Percentiles rank a stretch among this genome's conserved stretches.
Evolutionary conservation across 2,329 filamentous ascomycete species (phyloP).

Genomic region (Colletotrichum aenigma): DNA sequence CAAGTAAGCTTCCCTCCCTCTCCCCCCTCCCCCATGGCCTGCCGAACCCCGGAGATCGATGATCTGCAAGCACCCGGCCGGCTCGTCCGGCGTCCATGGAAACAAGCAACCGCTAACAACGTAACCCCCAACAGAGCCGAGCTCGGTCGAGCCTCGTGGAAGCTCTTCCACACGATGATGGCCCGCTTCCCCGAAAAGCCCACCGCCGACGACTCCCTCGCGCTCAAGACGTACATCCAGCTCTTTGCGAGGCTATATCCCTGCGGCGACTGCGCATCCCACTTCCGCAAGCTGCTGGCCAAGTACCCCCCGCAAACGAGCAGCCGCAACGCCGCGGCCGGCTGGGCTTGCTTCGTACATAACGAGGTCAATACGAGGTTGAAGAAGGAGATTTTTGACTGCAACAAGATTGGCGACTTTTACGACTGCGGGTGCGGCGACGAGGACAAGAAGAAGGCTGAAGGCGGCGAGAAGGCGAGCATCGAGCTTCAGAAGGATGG

Average conservation of each 20-base stretch:
- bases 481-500: constrained; percentile 15
- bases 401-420: constrained; percentile 70
- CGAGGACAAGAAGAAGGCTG: constrained; percentile 53
- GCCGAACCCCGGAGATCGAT: not conserved
- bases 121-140: constrained; percentile 52
- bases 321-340: constrained; percentile 66
- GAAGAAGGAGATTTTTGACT: constrained; percentile 67
- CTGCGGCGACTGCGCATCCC: constrained; percentile 71
- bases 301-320: constrained; percentile 70
- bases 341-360: constrained; percentile 72
- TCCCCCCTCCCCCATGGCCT: not conserved
- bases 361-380: constrained; percentile 71
- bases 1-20: constrained; percentile 57
- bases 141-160: constrained; percentile 72
- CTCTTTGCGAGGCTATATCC: constrained; percentile 73
- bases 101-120: constrained; percentile 4
- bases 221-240: constrained; percentile 68
- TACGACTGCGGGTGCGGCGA: constrained; percentile 76
- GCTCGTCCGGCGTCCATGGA: not conserved
- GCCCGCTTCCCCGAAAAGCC: constrained; percentile 71
- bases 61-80: not conserved
- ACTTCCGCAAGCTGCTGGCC: constrained; percentile 67
- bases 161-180: constrained; percentile 74
- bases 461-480: constrained; percentile 24
- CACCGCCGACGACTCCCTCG: constrained; percentile 63